These are phyloP conservation scores for Nemania sp. DNA, from an alignment of 2,329 filamentous ascomycete genomes.

Conservation along the genomic window DNA sequence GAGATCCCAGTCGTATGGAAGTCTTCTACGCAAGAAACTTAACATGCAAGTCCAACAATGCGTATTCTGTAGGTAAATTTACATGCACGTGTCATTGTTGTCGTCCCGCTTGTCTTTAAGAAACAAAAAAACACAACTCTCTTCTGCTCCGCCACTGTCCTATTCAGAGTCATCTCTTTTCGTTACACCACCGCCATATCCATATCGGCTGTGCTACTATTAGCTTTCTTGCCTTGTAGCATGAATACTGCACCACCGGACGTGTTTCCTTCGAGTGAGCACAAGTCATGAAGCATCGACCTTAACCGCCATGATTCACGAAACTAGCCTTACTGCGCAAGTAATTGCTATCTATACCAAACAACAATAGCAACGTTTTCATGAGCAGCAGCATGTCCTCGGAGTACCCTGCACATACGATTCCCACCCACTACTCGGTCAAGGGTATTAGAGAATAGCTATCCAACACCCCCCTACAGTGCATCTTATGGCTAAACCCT, in stretches of 20 bases:
- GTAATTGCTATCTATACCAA: not conserved
- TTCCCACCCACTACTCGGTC: too few species aligned
- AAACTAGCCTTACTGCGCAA: not conserved
- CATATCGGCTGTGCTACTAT: not conserved
- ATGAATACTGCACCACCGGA: too few species aligned
- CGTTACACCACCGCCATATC: not conserved
- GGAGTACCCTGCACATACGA: too few species aligned
- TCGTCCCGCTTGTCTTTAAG: too few species aligned
- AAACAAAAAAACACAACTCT: too few species aligned
- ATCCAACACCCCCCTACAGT: not conserved
- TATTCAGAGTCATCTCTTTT: not conserved
- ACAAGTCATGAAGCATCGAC: not conserved
- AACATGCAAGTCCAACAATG: too few species aligned
- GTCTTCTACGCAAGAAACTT: too few species aligned
- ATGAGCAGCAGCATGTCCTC: too few species aligned
- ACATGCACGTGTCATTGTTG: too few species aligned
- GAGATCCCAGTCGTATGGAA: too few species aligned
- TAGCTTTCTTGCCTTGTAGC: not conserved
- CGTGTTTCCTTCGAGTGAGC: not conserved
- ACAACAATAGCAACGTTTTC: too few species aligned
- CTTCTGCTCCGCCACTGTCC: not conserved
- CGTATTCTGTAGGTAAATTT: too few species aligned
- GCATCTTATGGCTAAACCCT: not conserved
- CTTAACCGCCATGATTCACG: not conserved
- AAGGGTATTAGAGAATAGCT: not conserved